phyloP scores from a whole-genome alignment of 306 rosid genomes.

The Canavalia ensiformis region DNA sequence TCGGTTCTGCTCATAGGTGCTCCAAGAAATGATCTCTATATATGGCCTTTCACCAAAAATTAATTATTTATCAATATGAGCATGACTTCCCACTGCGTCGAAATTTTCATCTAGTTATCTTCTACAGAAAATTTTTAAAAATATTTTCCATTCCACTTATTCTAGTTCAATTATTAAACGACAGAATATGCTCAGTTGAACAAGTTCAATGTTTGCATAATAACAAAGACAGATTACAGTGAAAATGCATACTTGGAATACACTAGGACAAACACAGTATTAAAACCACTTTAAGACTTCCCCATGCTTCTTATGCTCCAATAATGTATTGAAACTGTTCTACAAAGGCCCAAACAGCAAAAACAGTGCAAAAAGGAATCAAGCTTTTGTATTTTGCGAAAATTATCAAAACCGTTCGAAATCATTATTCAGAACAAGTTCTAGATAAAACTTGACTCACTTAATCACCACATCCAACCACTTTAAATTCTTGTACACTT shows the following conservation, averaged over 20 bases:
- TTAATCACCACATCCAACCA: too few species aligned
- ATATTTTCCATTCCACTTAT: constrained; percentile 28
- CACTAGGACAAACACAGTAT: constrained; percentile 24
- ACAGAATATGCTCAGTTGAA: constrained; percentile 17
- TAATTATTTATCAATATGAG: constrained; percentile 23
- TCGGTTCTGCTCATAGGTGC: constrained; percentile 77
- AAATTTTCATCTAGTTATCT: constrained; percentile 7
- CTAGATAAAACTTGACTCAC: background rate
- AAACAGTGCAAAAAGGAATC: constrained; percentile 17
- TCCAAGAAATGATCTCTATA: constrained; percentile 50
- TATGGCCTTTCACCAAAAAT: constrained; percentile 43
- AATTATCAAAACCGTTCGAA: constrained; percentile 2
- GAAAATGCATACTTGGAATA: constrained; percentile 30
- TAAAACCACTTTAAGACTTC: constrained; percentile 40
- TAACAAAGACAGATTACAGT: constrained; percentile 23
- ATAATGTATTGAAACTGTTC: constrained; percentile 29
- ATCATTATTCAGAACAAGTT: constrained; percentile 19
- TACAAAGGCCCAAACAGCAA: constrained; percentile 15
- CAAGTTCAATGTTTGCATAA: constrained; percentile 1
- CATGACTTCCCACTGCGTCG: constrained; percentile 5
- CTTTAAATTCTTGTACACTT: too few species aligned
- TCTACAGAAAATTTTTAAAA: background rate
- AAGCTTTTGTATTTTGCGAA: background rate
- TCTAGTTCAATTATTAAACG: constrained; percentile 11
- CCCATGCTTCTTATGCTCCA: constrained; percentile 33